These are phyloP conservation scores for Anastatica hierochuntica DNA, from an alignment of 345 rosid species.

Conservation along the genomic window DNA sequence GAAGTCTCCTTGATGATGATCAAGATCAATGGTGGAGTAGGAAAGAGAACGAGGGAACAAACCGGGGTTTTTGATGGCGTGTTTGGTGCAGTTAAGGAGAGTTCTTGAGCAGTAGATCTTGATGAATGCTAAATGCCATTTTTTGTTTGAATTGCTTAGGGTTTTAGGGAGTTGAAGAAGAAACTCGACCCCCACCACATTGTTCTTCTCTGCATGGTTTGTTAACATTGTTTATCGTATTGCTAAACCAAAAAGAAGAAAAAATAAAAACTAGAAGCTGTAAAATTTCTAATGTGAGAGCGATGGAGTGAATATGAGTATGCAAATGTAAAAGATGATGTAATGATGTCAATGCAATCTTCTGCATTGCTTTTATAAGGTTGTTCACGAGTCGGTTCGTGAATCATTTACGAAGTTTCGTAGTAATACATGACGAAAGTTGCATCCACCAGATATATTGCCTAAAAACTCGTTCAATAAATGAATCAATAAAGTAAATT, in stretches of 20 bases:
- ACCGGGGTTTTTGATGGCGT: background rate
- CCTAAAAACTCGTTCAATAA: background rate
- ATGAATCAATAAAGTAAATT: background rate
- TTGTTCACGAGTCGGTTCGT: constrained; percentile 1
- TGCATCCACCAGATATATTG: background rate
- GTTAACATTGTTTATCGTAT: constrained; percentile 11
- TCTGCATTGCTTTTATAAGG: constrained; percentile 4
- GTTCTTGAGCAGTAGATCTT: constrained; percentile 45
- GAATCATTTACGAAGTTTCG: constrained; percentile 12
- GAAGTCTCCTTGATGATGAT: constrained; percentile 12
- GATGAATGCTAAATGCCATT: constrained; percentile 48
- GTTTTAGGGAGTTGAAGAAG: constrained; percentile 26
- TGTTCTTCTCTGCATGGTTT: constrained; percentile 16
- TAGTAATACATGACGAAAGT: background rate
- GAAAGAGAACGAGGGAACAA: constrained; percentile 23
- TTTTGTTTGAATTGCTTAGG: constrained; percentile 24
- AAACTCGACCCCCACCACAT: constrained; percentile 12
- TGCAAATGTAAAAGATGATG: no score
- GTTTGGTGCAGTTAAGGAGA: constrained; percentile 25
- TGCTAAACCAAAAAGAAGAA: constrained; percentile 5
- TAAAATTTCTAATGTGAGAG: constrained; percentile 7
- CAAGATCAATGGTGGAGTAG: constrained; percentile 14
- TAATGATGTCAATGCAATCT: background rate
- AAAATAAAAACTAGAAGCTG: background rate
- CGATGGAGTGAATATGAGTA: no score